phyloP scores from a whole-genome alignment of 345 rosid species.

The Syzygium jambos region DNA sequence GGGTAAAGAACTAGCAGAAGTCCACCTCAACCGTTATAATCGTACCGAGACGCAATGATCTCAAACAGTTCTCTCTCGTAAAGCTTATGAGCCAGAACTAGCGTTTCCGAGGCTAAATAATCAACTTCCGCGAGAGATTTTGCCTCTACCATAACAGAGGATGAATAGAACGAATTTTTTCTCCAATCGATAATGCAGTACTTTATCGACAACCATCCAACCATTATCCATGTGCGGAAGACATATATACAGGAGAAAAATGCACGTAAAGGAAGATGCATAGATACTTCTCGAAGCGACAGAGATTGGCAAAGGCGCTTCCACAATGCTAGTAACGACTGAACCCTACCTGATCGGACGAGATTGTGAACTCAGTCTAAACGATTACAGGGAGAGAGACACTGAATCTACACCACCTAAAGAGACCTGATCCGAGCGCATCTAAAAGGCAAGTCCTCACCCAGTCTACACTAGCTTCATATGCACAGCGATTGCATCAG shows the following conservation, averaged over 20 bases:
- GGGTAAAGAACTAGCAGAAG: neutral
- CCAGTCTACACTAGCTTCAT: neutral
- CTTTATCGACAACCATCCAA: neutral
- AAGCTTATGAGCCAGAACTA: neutral
- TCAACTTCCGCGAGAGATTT: neutral
- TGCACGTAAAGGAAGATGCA: neutral
- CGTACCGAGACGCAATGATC: neutral
- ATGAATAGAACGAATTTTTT: neutral
- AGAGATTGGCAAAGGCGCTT: neutral
- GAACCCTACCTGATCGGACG: neutral
- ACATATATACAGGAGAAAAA: neutral
- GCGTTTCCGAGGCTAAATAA: neutral
- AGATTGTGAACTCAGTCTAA: neutral
- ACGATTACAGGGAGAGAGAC: neutral
- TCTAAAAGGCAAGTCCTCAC: neutral
- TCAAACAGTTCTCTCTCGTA: neutral
- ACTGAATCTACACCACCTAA: neutral
- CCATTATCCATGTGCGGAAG: neutral
- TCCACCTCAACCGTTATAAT: neutral
- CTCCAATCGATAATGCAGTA: neutral
- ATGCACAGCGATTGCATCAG: neutral
- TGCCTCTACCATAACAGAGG: neutral
- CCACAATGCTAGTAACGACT: neutral
- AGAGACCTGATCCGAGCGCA: neutral
- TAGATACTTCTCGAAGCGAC: neutral